Percentiles rank a stretch among this genome's conserved stretches.
Evolutionary conservation across 1,284 basidiomycete genomes (phyloP).

Genomic region (Volvariella volvacea): DNA sequence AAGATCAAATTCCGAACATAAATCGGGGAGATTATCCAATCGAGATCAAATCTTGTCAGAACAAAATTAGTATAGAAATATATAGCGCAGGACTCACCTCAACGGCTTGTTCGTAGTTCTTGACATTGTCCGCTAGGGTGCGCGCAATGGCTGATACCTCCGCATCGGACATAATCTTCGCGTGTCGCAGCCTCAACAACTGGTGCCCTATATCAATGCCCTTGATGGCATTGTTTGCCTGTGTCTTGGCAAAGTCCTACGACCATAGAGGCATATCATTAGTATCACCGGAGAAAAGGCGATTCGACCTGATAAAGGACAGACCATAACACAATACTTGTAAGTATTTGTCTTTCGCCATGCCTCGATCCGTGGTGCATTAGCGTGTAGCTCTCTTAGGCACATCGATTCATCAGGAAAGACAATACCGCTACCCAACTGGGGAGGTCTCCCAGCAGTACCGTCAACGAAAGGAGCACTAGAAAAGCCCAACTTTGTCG

Average conservation of each 20-base stretch:
- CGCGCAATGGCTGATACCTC: slow-evolving; percentile 75
- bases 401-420: slow-evolving; percentile 32
- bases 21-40: no score
- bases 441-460: slow-evolving; percentile 22
- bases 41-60: no score
- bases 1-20: background rate
- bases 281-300: slow-evolving; percentile 2
- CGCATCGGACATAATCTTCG: slow-evolving; percentile 31
- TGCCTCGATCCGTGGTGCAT: slow-evolving; percentile 37
- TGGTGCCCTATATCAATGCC: slow-evolving; percentile 38
- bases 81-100: slow-evolving; percentile 54
- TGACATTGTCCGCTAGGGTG: slow-evolving; percentile 62
- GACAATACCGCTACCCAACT: slow-evolving; percentile 35
- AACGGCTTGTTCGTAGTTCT: slow-evolving; percentile 80
- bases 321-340: slow-evolving; percentile 28
- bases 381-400: slow-evolving; percentile 30
- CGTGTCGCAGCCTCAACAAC: slow-evolving; percentile 31
- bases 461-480: slow-evolving; percentile 27
- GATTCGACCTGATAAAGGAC: slow-evolving; percentile 8
- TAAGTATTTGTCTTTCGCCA: slow-evolving; percentile 39
- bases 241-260: slow-evolving; percentile 32
- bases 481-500: slow-evolving; percentile 29
- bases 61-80: background rate
- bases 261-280: slow-evolving; percentile 2
- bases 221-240: slow-evolving; percentile 29